Base-by-base conservation (phyloP, 1,284 basidiomycete genomes). In the Malassezia dermatis region DNA sequence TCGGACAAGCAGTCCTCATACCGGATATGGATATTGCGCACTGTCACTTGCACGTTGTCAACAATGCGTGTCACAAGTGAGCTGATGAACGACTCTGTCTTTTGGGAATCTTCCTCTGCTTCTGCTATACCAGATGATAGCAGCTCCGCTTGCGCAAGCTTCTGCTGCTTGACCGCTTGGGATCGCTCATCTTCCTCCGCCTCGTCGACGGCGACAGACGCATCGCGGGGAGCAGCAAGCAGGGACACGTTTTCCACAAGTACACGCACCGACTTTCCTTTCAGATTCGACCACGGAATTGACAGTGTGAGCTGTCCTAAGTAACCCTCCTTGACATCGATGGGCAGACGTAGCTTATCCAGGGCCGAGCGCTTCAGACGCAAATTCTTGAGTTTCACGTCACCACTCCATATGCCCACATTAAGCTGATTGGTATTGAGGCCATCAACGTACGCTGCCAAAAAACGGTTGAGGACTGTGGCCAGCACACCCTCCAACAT, bases 1-100 rank as follows among this genome's bases (percentile, higher is more conserved):
- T 90, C 89, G 61, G 89, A 95, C 61, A 93, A 77, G 49, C 84
- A 85, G 76, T 99, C 94, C 76, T 99, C 94, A 69, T 98, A 99
- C 46, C 94, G 86, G 49, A 98, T 78, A 52, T 69, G 71, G 37
- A 74, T 73, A 46, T 73, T 74, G 45, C 67, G 64, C 58, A 99
- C 84, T 15, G 89, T 91, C 34, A 98, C 83, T 77, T 99, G 94
- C 15, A 98, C 77, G 72, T 99, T 99, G 77, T 98, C 94, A 64
- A 98, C 82, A 59, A 99, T 84, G 75, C 94, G 93, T 45, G 86
- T 83, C 47, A 86, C 83, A 58, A 99, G 79, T 17, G 89, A 90
- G 45, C 86, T 82, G 64, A 88, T 80, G 60, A 93, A 81, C 23
- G 86, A 85, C 76, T 89, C 84, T 10, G 84, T 82, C 73, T 93